phyloP scores from a whole-genome alignment of 192 early-diverging fungal genomes.

The Chytriomyces confervae region DNA sequence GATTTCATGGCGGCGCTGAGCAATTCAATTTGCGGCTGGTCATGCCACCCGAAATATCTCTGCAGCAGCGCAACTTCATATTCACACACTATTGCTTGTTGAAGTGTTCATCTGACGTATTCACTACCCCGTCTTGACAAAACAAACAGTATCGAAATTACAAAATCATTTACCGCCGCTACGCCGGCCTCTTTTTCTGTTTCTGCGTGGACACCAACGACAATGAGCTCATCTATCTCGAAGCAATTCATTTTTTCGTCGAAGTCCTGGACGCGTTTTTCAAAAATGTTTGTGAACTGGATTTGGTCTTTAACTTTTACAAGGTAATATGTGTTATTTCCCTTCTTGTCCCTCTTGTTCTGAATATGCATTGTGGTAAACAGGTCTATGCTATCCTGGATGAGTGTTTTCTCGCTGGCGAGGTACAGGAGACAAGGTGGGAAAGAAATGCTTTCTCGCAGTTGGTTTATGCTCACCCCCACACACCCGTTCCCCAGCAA shows the following conservation, averaged over 20 bases:
- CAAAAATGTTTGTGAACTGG: conserved; percentile 97
- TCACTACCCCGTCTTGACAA: not conserved
- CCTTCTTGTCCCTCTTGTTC: not conserved
- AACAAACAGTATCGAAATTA: conserved; percentile 86
- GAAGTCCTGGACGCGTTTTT: conserved; percentile 98
- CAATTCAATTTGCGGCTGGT: too few species aligned
- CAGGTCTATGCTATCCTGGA: conserved; percentile 90
- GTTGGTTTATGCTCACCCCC: not conserved
- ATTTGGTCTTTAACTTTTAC: conserved; percentile 99
- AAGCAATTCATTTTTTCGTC: conserved; percentile 99
- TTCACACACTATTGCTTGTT: too few species aligned
- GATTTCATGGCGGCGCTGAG: too few species aligned
- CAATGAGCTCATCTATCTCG: conserved; percentile 93
- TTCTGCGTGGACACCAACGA: conserved; percentile 99
- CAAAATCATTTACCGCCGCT: conserved; percentile 97
- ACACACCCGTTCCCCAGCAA: conserved; percentile 42
- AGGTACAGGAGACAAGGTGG: conserved; percentile 94
- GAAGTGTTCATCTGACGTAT: too few species aligned
- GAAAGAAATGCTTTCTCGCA: not conserved
- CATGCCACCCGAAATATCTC: too few species aligned
- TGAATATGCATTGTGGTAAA: not conserved
- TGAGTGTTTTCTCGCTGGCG: conserved; percentile 97
- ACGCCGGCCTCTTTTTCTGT: conserved; percentile 98
- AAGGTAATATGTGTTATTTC: conserved; percentile 48
- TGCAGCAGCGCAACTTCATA: too few species aligned